These are phyloP conservation scores for Auriscalpium vulgare DNA, from an alignment of 768 basidiomycete species.

Conservation along the genomic window DNA sequence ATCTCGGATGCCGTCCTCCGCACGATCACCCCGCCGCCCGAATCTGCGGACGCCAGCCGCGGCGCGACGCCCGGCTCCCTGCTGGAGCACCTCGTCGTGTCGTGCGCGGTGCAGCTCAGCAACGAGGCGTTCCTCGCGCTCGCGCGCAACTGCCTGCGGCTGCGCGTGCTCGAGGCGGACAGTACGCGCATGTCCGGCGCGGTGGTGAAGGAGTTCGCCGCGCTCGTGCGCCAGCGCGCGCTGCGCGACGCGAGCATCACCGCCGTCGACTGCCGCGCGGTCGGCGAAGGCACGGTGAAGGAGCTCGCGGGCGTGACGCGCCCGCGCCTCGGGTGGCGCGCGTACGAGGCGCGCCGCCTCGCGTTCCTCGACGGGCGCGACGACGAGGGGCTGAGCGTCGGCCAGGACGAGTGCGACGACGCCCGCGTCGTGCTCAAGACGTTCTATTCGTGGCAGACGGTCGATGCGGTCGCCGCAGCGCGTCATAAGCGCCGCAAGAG, in stretches of 20 bases:
- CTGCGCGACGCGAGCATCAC: slow-evolving; percentile 47
- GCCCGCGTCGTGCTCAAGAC: slow-evolving; percentile 69
- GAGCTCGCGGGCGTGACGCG: slow-evolving; percentile 53
- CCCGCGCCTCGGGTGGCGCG: slow-evolving; percentile 66
- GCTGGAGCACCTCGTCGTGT: slow-evolving; percentile 66
- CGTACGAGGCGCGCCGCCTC: slow-evolving; percentile 64
- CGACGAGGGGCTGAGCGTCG: slow-evolving; percentile 54
- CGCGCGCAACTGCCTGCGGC: slow-evolving; percentile 51
- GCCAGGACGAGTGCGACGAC: slow-evolving; percentile 78
- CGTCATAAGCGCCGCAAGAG: slow-evolving; percentile 59
- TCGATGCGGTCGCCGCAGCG: slow-evolving; percentile 62
- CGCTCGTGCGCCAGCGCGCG: slow-evolving; percentile 39
- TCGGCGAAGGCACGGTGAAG: slow-evolving; percentile 54
- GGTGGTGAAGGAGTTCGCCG: slow-evolving; percentile 63
- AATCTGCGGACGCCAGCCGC: slow-evolving; percentile 8
- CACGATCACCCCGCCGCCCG: slow-evolving; percentile 45
- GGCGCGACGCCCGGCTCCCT: slow-evolving; percentile 40
- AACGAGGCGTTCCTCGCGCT: slow-evolving; percentile 58
- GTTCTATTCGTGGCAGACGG: slow-evolving; percentile 82
- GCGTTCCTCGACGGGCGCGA: slow-evolving; percentile 67
- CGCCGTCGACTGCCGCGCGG: slow-evolving; percentile 68
- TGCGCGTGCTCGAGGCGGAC: slow-evolving; percentile 71
- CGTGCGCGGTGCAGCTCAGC: slow-evolving; percentile 54
- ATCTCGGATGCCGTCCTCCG: slow-evolving; percentile 68
- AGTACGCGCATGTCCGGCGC: slow-evolving; percentile 61